phyloP scores from a whole-genome alignment of 305 asterid genomes.

The Nicotiana rustica region DNA sequence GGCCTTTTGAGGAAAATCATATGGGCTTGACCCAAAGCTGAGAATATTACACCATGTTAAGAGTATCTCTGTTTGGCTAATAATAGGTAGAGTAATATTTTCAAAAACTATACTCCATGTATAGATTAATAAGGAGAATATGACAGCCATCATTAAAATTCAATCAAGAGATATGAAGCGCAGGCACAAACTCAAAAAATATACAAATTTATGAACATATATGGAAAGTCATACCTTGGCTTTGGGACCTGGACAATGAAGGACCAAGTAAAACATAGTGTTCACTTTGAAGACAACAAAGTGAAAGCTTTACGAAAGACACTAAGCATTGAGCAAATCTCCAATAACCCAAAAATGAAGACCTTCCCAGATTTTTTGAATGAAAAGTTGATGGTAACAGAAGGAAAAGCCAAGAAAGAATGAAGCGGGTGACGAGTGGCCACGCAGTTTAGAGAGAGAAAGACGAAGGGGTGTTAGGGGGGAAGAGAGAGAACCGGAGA shows the following conservation, averaged over 20 bases:
- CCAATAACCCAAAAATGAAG: not conserved
- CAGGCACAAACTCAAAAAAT: not conserved
- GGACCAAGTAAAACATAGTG: slow-evolving; percentile 44
- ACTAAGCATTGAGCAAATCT: slow-evolving; percentile 1
- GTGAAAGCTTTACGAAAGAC: not conserved
- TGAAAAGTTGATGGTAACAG: not conserved
- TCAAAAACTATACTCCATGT: not conserved
- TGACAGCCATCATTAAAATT: not conserved
- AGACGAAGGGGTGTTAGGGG: too few relatives aligned
- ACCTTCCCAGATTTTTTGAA: not conserved
- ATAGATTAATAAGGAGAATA: not conserved
- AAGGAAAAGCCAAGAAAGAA: not conserved
- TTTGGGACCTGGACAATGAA: slow-evolving; percentile 41
- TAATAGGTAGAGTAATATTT: not conserved
- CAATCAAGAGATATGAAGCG: not conserved
- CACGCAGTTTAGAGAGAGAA: slow-evolving; percentile 35
- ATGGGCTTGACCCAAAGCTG: too few relatives aligned
- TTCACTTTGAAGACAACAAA: slow-evolving; percentile 24
- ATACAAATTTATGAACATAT: not conserved
- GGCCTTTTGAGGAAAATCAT: too few relatives aligned
- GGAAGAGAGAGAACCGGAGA: too few relatives aligned
- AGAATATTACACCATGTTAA: too few relatives aligned
- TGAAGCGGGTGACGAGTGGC: slow-evolving; percentile 37
- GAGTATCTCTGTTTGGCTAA: not conserved
- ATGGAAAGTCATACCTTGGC: slow-evolving; percentile 42